These are phyloP conservation scores for Pseudogymnoascus sp. DNA, from an alignment of 2,329 filamentous ascomycete species.

Conservation along the genomic window DNA sequence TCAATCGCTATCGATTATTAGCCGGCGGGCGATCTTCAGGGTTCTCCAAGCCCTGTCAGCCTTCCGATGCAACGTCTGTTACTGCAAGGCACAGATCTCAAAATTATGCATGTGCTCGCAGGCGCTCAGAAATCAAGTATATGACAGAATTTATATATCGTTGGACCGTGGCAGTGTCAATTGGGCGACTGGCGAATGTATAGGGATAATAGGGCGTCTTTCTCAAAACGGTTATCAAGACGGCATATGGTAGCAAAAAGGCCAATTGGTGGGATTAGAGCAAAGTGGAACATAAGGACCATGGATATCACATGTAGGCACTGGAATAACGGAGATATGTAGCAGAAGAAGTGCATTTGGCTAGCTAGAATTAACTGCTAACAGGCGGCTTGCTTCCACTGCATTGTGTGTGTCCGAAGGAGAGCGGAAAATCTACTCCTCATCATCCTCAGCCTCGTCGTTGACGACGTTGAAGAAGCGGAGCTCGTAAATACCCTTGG, in stretches of 20 bases:
- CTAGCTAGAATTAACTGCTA: slow-evolving; percentile 9
- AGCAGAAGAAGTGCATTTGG: slow-evolving; percentile 1
- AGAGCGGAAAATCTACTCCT: slow-evolving; percentile 63
- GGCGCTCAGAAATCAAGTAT: neutral
- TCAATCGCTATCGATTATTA: slow-evolving; percentile 7
- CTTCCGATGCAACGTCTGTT: neutral
- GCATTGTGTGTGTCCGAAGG: slow-evolving; percentile 4
- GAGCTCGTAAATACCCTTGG: slow-evolving; percentile 97
- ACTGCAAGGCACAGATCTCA: neutral
- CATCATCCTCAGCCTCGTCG: slow-evolving; percentile 95
- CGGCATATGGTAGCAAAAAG: neutral
- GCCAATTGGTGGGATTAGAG: neutral
- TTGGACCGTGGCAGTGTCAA: neutral
- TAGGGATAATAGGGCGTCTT: neutral
- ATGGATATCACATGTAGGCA: neutral
- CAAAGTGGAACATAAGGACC: no score
- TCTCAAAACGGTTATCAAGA: neutral
- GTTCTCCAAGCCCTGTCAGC: neutral
- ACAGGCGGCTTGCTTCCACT: slow-evolving; percentile 1
- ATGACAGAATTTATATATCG: neutral
- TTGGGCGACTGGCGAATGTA: neutral
- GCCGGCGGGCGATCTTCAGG: slow-evolving; percentile 5
- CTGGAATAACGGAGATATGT: neutral
- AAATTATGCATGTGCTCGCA: neutral
- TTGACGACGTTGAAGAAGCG: slow-evolving; percentile 99